Conservation (phyloP, 345 rosid species). For the Eucalyptus tenuipes region DNA sequence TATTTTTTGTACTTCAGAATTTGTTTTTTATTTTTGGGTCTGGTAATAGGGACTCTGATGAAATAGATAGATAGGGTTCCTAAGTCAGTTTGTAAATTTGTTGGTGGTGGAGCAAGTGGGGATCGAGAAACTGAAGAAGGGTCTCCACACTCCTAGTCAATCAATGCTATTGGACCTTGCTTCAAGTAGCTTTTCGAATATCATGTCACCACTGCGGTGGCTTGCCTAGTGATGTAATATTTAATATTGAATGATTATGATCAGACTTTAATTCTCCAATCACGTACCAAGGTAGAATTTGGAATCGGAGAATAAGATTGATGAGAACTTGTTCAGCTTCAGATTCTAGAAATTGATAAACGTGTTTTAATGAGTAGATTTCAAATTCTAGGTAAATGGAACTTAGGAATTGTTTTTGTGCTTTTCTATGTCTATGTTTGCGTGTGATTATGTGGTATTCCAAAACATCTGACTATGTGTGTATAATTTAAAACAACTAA, state of each 20-base stretch:
- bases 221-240: neutral
- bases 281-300: no score
- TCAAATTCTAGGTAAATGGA: no score
- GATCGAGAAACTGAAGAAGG: neutral
- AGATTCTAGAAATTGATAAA: no score
- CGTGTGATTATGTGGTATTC: rapidly evolving
- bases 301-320: no score
- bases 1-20: neutral
- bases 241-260: neutral
- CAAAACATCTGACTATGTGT: rapidly evolving
- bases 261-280: neutral
- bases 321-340: no score
- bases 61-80: neutral
- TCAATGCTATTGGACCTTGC: neutral
- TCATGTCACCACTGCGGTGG: neutral
- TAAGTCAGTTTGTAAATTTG: neutral
- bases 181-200: neutral
- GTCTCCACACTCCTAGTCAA: neutral
- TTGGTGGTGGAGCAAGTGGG: neutral
- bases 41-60: neutral
- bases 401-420: no score
- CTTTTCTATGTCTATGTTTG: no score
- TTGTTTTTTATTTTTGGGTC: neutral
- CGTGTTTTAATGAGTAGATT: no score
- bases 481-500: no score